Base-by-base conservation (phyloP, 352 stramenopile genomes). In the Pythium aristosporum region DNA sequence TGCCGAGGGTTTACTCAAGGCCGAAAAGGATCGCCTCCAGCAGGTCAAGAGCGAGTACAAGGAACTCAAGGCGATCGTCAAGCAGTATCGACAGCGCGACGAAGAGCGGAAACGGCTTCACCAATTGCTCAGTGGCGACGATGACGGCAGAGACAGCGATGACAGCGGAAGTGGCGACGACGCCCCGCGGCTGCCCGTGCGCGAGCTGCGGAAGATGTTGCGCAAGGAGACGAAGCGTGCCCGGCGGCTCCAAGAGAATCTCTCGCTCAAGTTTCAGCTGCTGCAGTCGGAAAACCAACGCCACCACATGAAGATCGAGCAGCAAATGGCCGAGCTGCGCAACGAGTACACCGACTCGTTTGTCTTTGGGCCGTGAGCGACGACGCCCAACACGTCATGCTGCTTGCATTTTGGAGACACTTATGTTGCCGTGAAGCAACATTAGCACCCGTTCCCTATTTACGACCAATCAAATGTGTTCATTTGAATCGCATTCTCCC, bases 331-430 rank as follows among this genome's bases (percentile, higher is more conserved):
- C 12, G 72, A 90, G 30, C 61, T 93, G 34, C 75, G 76, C 11
- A 79, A 78, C 57, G 77, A 90, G 68, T 90, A 90, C 69, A 65
- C 72, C 23, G 77, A 89, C 60, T 77, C 76, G 36, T 88, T 78
- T 69, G 79, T 92, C 18, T 89, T 91, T 65, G 61, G 61, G 74
- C 67, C 47, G 61, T 73, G 30, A 47, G 37, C 16, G 37, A 11
- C 37, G 11, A 43, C 37, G 12, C 37, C 3, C 3, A 43, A 2
- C 37, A 43, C 9, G 42, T 48, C 13, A 48, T 23, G 42, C 1
- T 48, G 42, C 42, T 42, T 42, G 36, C 36, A 42, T 30, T 30
- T 2, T 30, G 25, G 25, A 42, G 15, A 6, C 37, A 2, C 4
- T 6, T 47, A 39, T 48, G 57, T 61, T 61, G 43, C 18, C 1